A percentile compares a stretch with the other conserved stretches of the same genome.
Conservation (phyloP, 768 basidiomycete species). For the Lyophyllum atratum region DNA sequence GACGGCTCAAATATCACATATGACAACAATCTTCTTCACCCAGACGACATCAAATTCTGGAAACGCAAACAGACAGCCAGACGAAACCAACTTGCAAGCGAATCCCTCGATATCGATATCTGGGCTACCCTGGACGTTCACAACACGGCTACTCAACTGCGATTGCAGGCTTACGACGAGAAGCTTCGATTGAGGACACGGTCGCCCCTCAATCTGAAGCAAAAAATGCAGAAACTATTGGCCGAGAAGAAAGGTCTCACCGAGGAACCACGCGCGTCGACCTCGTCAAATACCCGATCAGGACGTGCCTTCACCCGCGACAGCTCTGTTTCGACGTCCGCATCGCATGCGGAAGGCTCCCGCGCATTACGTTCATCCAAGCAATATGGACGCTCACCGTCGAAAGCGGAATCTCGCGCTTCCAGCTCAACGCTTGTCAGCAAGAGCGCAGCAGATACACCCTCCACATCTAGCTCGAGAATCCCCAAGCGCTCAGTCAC, state of each 20-base stretch:
- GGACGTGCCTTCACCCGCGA: not conserved
- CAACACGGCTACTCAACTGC: conserved; percentile 43
- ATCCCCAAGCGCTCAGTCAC: conserved; percentile 1
- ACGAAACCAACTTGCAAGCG: conserved; percentile 28
- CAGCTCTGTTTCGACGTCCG: not conserved
- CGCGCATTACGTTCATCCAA: not conserved
- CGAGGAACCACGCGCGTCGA: not conserved
- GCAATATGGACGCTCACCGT: not conserved
- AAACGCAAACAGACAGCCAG: conserved; percentile 28
- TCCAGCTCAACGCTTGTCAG: not conserved
- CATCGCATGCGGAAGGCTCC: not conserved
- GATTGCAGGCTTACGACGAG: conserved; percentile 46
- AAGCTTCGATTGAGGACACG: conserved; percentile 30
- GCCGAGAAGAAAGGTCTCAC: not conserved
- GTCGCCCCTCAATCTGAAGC: not conserved
- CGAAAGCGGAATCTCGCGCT: not conserved
- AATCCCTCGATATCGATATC: conserved; percentile 39
- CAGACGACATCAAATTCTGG: conserved; percentile 31
- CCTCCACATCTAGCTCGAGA: not conserved
- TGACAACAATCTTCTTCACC: conserved; percentile 30
- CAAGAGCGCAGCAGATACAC: not conserved
- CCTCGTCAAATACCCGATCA: not conserved
- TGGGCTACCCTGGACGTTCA: conserved; percentile 42
- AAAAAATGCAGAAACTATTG: conserved; percentile 12
- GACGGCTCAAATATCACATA: conserved; percentile 61